These are phyloP conservation scores for Backusella circina DNA, from an alignment of 192 early-diverging fungal species.

Conservation along the genomic window DNA sequence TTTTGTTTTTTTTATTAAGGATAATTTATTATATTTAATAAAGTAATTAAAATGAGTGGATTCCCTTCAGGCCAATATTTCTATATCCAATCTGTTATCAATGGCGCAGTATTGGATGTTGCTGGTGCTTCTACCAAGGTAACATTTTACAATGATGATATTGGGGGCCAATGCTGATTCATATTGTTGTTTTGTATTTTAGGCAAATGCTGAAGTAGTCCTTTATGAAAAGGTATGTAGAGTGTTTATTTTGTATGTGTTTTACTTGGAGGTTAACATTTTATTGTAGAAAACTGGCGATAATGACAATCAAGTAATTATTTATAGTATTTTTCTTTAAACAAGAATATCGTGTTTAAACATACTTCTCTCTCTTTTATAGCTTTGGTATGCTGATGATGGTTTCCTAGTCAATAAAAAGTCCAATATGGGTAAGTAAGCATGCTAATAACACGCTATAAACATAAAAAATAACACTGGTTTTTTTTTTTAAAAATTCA, in stretches of 20 bases:
- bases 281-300: not conserved
- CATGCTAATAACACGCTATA: not conserved
- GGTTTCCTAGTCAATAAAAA: constrained; percentile 23
- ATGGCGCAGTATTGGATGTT: constrained; percentile 20
- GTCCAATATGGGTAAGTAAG: constrained; percentile 6
- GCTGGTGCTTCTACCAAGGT: constrained; percentile 16
- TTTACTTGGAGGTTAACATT: not conserved
- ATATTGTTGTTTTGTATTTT: not conserved
- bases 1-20: too few relatives aligned
- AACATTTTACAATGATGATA: not conserved
- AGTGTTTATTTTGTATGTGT: not conserved
- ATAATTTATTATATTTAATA: not conserved
- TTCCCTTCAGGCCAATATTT: constrained; percentile 19
- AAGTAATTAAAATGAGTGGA: constrained; percentile 12
- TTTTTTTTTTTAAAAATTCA: not conserved
- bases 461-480: not conserved
- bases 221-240: not conserved
- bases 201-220: not conserved
- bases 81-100: constrained; percentile 20
- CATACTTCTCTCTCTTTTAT: not conserved
- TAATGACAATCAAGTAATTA: not conserved
- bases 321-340: not conserved
- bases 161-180: not conserved
- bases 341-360: not conserved
- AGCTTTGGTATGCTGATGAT: constrained; percentile 1